Percentiles rank a stretch among this genome's conserved stretches.
Conservation (phyloP, 306 rosid species). For the Crataegus laevigata region DNA sequence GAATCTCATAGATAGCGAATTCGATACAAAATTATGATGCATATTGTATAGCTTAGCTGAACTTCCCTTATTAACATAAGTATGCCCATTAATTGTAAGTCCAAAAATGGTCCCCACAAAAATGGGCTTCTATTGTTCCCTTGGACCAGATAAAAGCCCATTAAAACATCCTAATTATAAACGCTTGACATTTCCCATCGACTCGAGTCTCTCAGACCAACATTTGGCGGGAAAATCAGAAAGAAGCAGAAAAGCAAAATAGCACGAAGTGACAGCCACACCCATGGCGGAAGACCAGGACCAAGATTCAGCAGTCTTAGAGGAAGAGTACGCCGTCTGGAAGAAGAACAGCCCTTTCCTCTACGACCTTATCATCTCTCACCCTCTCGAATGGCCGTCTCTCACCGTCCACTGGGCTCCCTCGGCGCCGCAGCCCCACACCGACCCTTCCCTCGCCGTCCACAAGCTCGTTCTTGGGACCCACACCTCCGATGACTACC, state of each 20-base stretch:
- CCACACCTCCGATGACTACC: conserved; percentile 58
- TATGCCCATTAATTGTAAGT: no score
- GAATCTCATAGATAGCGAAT: no score
- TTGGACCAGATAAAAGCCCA: no score
- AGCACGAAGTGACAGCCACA: background rate
- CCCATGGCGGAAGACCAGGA: conserved; percentile 42
- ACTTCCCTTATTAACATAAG: no score
- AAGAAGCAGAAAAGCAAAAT: background rate
- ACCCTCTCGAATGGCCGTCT: conserved; percentile 89
- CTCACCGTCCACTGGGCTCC: conserved; percentile 79
- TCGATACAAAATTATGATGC: no score
- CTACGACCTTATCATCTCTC: conserved; percentile 70
- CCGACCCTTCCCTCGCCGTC: conserved; percentile 42
- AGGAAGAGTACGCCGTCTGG: conserved; percentile 79
- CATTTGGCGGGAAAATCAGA: conserved; percentile 29
- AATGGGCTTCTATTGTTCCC: background rate
- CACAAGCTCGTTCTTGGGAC: conserved; percentile 74
- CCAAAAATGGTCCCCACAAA: no score
- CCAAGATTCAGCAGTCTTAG: conserved; percentile 26
- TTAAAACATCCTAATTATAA: background rate
- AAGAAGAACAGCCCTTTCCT: conserved; percentile 72
- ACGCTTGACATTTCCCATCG: background rate
- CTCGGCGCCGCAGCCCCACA: conserved; percentile 29
- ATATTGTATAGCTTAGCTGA: no score
- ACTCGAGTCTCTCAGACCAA: background rate